phyloP scores from a whole-genome alignment of 345 rosid species.

The Camelina neglecta region DNA sequence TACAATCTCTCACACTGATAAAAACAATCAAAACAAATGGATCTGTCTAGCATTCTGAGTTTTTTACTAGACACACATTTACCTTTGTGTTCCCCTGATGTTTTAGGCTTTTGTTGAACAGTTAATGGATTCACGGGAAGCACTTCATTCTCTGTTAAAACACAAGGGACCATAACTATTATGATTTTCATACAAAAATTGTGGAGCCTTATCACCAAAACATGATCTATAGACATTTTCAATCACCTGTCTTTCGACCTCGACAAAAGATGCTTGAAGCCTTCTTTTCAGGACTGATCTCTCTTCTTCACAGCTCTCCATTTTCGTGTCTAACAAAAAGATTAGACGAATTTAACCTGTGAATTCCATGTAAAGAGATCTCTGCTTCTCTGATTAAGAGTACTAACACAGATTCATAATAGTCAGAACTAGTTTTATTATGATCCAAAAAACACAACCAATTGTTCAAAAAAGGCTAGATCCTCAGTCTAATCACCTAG shows the following conservation, averaged over 20 bases:
- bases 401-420: constrained; percentile 15
- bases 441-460: constrained; percentile 29
- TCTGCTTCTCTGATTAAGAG: constrained; percentile 6
- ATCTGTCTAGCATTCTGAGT: constrained; percentile 7
- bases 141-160: constrained; percentile 90
- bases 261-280: constrained; percentile 79
- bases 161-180: constrained; percentile 40
- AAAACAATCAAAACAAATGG: not conserved
- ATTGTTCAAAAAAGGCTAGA: constrained; percentile 27
- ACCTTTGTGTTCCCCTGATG: constrained; percentile 28
- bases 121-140: constrained; percentile 65
- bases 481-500: constrained; percentile 31
- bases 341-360: constrained; percentile 14
- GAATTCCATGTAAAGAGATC: not conserved
- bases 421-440: not conserved
- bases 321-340: constrained; percentile 61
- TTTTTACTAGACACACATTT: too few species aligned
- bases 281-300: constrained; percentile 67
- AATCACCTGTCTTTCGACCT: constrained; percentile 93
- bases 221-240: constrained; percentile 29
- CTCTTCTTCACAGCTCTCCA: constrained; percentile 76
- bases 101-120: constrained; percentile 4
- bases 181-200: not conserved
- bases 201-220: constrained; percentile 29
- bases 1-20: constrained; percentile 7